phyloP scores from a whole-genome alignment of 2,329 filamentous ascomycete species.

The Xylariaceae sp. region DNA sequence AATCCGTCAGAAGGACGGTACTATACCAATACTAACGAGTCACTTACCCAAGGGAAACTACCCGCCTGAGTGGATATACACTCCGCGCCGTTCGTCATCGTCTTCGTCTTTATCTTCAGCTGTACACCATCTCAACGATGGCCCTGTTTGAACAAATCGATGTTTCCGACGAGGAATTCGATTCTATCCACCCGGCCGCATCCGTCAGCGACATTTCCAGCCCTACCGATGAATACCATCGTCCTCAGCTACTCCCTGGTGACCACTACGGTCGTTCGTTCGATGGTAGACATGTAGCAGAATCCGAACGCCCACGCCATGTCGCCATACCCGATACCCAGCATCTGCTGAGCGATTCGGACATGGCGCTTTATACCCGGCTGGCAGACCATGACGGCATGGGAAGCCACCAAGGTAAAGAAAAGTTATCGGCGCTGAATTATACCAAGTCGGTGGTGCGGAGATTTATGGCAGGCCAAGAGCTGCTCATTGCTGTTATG shows the following conservation, averaged over 20 bases:
- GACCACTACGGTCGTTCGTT: slow-evolving; percentile 11
- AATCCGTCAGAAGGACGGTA: neutral
- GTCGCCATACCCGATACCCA: neutral
- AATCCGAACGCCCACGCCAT: neutral
- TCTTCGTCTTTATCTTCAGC: neutral
- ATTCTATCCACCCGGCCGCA: slow-evolving; percentile 12
- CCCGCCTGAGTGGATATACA: neutral
- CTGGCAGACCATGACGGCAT: no score
- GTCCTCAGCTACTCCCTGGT: slow-evolving; percentile 1
- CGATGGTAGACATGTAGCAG: slow-evolving; percentile 1
- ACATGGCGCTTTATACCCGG: neutral
- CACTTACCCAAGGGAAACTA: neutral
- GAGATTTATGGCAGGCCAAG: slow-evolving; percentile 12
- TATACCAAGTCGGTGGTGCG: slow-evolving; percentile 19
- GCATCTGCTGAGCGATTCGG: slow-evolving; percentile 6
- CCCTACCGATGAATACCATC: neutral
- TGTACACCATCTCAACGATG: neutral
- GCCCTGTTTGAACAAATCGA: slow-evolving; percentile 3
- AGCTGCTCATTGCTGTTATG: slow-evolving; percentile 24
- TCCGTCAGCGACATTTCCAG: slow-evolving; percentile 18
- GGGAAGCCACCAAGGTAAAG: no score
- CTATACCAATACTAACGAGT: neutral
- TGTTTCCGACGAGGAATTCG: slow-evolving; percentile 20
- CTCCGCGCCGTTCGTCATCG: neutral
- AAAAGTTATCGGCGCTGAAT: slow-evolving; percentile 4